These are phyloP conservation scores for Rusavskia elegans DNA, from an alignment of 495 filamentous ascomycete genomes.

Conservation along the genomic window DNA sequence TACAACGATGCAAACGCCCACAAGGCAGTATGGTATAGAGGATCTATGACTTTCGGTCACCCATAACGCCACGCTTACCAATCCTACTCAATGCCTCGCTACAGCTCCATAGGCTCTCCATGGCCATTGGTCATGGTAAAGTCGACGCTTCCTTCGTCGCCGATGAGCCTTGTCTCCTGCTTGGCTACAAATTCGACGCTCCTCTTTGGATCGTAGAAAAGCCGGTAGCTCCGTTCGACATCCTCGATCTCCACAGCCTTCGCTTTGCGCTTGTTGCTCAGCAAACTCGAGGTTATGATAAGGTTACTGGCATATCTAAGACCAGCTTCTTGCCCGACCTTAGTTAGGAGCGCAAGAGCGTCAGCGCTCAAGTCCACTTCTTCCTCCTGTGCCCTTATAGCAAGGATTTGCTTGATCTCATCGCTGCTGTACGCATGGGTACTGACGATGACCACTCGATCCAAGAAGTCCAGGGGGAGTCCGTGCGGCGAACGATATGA, in stretches of 20 bases:
- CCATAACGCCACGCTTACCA: slow-evolving; percentile 3
- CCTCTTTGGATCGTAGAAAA: slow-evolving; percentile 80
- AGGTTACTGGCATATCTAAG: slow-evolving; percentile 89
- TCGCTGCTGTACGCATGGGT: slow-evolving; percentile 75
- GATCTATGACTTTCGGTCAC: slow-evolving; percentile 5
- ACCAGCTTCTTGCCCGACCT: slow-evolving; percentile 86
- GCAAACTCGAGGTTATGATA: slow-evolving; percentile 79
- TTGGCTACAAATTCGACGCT: slow-evolving; percentile 82
- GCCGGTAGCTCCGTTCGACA: slow-evolving; percentile 77
- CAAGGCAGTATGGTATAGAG: neutral
- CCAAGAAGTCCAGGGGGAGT: slow-evolving; percentile 87
- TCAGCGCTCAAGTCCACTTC: slow-evolving; percentile 82
- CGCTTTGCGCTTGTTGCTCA: slow-evolving; percentile 63
- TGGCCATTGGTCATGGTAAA: slow-evolving; percentile 53
- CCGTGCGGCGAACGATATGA: slow-evolving; percentile 85
- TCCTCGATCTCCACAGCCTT: slow-evolving; percentile 66
- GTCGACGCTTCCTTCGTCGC: slow-evolving; percentile 64
- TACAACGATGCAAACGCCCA: neutral
- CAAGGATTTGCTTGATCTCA: slow-evolving; percentile 79
- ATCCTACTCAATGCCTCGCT: neutral
- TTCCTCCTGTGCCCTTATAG: slow-evolving; percentile 85
- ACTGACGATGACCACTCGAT: slow-evolving; percentile 91
- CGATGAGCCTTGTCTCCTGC: slow-evolving; percentile 86
- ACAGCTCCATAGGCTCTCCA: slow-evolving; percentile 38
- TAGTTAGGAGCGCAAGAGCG: slow-evolving; percentile 79